Evolutionary conservation across 1,139 yeast genomes (phyloP).

Genomic region (Yamadazyma atmosphaerica): DNA sequence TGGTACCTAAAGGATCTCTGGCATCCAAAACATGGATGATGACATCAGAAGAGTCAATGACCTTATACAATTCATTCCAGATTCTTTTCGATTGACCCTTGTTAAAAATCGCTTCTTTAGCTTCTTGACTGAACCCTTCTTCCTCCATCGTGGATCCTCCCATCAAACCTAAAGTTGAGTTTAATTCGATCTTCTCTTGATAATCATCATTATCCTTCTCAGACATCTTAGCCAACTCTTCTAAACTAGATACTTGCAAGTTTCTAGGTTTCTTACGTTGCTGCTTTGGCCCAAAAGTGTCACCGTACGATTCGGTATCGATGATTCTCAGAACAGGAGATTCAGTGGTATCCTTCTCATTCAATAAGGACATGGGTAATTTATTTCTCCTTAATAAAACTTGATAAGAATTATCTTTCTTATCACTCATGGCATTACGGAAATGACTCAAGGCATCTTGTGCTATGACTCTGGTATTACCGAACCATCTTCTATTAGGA

Average conservation of each 20-base stretch:
- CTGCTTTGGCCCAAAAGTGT: conserved; percentile 91
- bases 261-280: conserved; percentile 90
- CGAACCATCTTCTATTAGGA: conserved; percentile 97
- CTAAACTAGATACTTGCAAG: conserved; percentile 69
- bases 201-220: conserved; percentile 58
- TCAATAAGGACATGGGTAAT: conserved; percentile 91
- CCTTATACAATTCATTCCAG: conserved; percentile 97
- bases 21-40: conserved; percentile 96
- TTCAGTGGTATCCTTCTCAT: conserved; percentile 74
- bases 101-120: conserved; percentile 92
- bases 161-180: conserved; percentile 77
- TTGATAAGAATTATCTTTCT: conserved; percentile 82
- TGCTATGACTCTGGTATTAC: conserved; percentile 94
- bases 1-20: conserved; percentile 94
- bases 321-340: conserved; percentile 78
- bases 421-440: conserved; percentile 91
- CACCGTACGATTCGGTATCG: conserved; percentile 82
- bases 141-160: conserved; percentile 64
- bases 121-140: conserved; percentile 84
- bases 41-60: conserved; percentile 94
- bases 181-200: conserved; percentile 74
- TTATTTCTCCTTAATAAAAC: conserved; percentile 86
- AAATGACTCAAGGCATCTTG: conserved; percentile 95
- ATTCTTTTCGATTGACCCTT: conserved; percentile 98
- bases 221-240: conserved; percentile 71